Evolutionary conservation across 2,329 filamentous ascomycete genomes (phyloP), one percentile per base, ranked within the genome.

Genomic region (Phialemoniopsis sp.): DNA sequence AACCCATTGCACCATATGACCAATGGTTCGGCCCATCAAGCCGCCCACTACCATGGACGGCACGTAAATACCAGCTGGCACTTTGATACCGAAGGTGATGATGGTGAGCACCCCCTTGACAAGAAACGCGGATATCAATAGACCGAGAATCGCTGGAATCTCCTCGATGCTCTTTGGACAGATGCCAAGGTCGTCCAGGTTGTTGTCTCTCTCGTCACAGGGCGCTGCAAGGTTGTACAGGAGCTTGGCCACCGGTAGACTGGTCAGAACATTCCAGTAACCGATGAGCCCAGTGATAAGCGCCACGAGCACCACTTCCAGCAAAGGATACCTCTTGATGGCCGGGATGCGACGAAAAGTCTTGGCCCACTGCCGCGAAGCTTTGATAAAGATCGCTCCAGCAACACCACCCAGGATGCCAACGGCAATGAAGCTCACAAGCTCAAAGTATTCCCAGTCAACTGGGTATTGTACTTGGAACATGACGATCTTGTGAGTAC

Each of bases 1-100:
- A 38, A 87, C 63, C 63, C 86, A 89, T 58, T 97, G 91, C 1
- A 90, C 81, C 7, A 82, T 61, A 58, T 97, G 93, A 2, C 93
- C 93, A 12, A 95, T 78, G 33, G 93, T 82, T 8, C 91, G 82
- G 21, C 91, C 91, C 68, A 95, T 83, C 14, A 98, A 69, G 54
- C 93, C 93, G 47, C 93, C 93, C 14, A 97, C 89, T 19, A 97
- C 93, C 93, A 98, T 98, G 52, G 91, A 96, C 4, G 93, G 93
- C 2, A 98, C 90, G 53, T 98, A 98, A 50, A 98, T 96, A 46
- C 93, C 93, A 1, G 91, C 89, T 9, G 93, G 93, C 1, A 97
- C 82, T 72, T 97, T 97, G 72, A 96, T 90, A 18, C 91, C 91
- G 63, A 97, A 97, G 0, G 91, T 95, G 48, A 96, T 83, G 34